phyloP scores from a whole-genome alignment of 1,284 basidiomycete genomes.

The Apiotrichum brassicae region DNA sequence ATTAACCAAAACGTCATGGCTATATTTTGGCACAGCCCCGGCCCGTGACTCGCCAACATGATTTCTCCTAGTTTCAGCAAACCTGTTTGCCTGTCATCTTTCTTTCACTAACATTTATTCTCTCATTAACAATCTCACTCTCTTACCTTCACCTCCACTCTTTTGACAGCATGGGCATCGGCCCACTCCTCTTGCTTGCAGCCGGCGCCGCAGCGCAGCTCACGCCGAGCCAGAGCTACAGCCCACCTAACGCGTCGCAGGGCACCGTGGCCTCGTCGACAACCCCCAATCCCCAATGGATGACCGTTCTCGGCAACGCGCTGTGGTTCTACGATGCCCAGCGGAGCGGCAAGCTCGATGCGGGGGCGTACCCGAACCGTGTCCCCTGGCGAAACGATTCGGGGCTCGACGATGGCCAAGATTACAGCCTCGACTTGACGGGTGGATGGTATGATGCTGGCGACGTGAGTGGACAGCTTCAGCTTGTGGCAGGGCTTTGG shows the following conservation, averaged over 20 bases:
- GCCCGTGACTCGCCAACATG: too few species aligned
- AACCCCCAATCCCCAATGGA: slow-evolving; percentile 70
- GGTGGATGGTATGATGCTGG: slow-evolving; percentile 89
- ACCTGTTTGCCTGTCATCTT: too few species aligned
- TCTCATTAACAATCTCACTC: too few species aligned
- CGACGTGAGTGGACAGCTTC: slow-evolving; percentile 35
- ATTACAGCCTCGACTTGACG: slow-evolving; percentile 65
- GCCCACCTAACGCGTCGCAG: slow-evolving; percentile 56
- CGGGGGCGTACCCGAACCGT: slow-evolving; percentile 55
- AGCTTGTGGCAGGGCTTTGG: too few species aligned
- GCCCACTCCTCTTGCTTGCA: neutral
- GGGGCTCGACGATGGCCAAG: slow-evolving; percentile 65
- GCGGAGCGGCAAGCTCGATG: slow-evolving; percentile 66
- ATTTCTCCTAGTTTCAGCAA: too few species aligned
- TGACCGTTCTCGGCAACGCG: slow-evolving; percentile 66
- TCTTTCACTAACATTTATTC: too few species aligned
- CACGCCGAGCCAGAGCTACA: slow-evolving; percentile 33
- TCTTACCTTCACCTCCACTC: too few species aligned
- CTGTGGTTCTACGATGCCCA: slow-evolving; percentile 90
- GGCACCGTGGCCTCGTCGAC: slow-evolving; percentile 50
- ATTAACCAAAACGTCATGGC: too few species aligned
- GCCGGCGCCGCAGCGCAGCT: slow-evolving; percentile 24
- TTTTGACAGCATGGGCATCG: too few species aligned
- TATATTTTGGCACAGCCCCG: too few species aligned
- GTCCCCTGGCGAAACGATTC: slow-evolving; percentile 83